Percentiles rank a stretch among this genome's conserved stretches.
Evolutionary conservation across 139 green algal species (phyloP).

Genomic region (Tetratostichococcus sp.): DNA sequence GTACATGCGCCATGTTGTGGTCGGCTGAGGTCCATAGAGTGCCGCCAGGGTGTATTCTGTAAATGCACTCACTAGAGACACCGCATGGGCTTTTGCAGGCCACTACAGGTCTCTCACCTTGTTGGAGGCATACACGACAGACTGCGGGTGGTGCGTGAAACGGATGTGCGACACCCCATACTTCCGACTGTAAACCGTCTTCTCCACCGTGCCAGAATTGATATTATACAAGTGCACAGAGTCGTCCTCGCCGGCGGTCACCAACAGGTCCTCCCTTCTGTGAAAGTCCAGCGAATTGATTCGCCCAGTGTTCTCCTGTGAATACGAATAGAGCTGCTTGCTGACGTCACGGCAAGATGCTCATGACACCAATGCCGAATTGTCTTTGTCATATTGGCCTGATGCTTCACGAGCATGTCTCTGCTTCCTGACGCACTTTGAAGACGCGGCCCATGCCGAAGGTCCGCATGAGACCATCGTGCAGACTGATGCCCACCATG

Average conservation of each 20-base stretch:
- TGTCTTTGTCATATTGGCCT: too few relatives aligned
- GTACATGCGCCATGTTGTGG: too few relatives aligned
- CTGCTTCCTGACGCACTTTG: slow-evolving; percentile 44
- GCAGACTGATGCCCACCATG: slow-evolving; percentile 28
- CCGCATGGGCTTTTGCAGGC: too few relatives aligned
- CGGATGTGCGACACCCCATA: slow-evolving; percentile 74
- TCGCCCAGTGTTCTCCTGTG: slow-evolving; percentile 30
- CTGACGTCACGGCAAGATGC: too few relatives aligned
- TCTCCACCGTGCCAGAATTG: slow-evolving; percentile 31
- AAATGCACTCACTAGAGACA: too few relatives aligned
- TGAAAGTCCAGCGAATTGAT: slow-evolving; percentile 92
- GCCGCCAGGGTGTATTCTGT: too few relatives aligned
- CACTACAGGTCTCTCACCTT: too few relatives aligned
- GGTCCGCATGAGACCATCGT: slow-evolving; percentile 23
- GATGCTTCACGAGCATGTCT: too few relatives aligned
- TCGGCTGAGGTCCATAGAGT: too few relatives aligned
- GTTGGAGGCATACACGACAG: slow-evolving; percentile 74
- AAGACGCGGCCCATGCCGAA: slow-evolving; percentile 50
- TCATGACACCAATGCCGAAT: too few relatives aligned
- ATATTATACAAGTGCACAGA: slow-evolving; percentile 81
- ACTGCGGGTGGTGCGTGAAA: slow-evolving; percentile 73
- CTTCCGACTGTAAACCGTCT: slow-evolving; percentile 71
- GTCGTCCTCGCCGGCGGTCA: slow-evolving; percentile 80
- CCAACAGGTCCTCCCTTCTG: slow-evolving; percentile 74
- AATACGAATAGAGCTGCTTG: too few relatives aligned